Conservation (phyloP, 2,329 filamentous ascomycete species). For the Hypomyces perniciosus region DNA sequence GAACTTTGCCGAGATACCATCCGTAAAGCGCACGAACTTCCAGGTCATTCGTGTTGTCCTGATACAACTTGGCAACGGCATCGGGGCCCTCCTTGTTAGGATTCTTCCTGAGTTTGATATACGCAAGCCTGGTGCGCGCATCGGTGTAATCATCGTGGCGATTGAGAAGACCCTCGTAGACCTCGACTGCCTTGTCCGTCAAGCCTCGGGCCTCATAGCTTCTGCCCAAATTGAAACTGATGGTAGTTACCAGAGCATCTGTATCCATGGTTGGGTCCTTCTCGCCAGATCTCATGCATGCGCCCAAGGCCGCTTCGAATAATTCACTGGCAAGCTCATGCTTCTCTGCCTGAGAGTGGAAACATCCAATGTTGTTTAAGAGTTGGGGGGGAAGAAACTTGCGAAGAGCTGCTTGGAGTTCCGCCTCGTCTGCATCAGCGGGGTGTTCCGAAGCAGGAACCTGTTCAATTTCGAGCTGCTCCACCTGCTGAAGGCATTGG, state of each 20-base stretch:
- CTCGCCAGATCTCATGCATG: conserved; percentile 75
- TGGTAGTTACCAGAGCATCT: conserved; percentile 88
- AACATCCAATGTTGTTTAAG: conserved; percentile 96
- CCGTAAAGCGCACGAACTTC: conserved; percentile 91
- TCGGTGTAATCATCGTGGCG: conserved; percentile 91
- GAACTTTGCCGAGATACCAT: conserved; percentile 82
- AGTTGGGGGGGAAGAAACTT: conserved; percentile 82
- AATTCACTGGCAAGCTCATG: conserved; percentile 73
- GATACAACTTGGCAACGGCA: conserved; percentile 77
- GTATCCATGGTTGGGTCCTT: conserved; percentile 72
- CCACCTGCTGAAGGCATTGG: conserved; percentile 85
- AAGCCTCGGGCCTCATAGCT: conserved; percentile 85
- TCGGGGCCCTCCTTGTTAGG: conserved; percentile 83
- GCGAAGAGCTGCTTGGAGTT: conserved; percentile 57
- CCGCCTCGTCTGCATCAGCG: conserved; percentile 49
- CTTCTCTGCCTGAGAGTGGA: conserved; percentile 84
- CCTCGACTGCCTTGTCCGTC: conserved; percentile 74
- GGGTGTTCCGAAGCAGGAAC: conserved; percentile 65
- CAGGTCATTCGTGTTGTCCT: conserved; percentile 75
- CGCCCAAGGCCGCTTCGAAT: conserved; percentile 86
- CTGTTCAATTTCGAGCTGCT: conserved; percentile 79
- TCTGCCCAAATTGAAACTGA: conserved; percentile 91
- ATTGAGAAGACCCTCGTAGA: conserved; percentile 79
- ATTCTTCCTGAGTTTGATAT: conserved; percentile 76
- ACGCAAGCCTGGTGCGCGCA: conserved; percentile 80